Percentiles rank a stretch among this genome's conserved stretches.
Evolutionary conservation across 306 rosid genomes (phyloP).

Genomic region (Cicer judaicum): DNA sequence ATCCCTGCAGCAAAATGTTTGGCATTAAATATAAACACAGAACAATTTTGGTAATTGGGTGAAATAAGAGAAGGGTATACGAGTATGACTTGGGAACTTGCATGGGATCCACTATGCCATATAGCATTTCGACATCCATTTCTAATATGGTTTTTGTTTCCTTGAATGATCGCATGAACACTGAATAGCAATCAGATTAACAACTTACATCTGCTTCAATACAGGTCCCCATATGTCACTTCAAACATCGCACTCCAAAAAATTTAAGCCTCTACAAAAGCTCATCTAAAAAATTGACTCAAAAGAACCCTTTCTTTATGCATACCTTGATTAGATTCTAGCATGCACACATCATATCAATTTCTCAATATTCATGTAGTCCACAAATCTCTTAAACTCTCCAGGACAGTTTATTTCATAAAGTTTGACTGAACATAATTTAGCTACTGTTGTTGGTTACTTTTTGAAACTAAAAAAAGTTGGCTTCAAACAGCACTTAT

Average conservation of each 20-base stretch:
- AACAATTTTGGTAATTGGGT: not conserved
- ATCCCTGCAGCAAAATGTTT: not conserved
- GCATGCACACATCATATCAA: not conserved
- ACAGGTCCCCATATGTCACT: not conserved
- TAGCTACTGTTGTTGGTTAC: not conserved
- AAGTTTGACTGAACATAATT: not conserved
- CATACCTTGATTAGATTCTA: constrained; percentile 21
- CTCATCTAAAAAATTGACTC: constrained; percentile 2
- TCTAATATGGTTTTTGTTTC: constrained; percentile 3
- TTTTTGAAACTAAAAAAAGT: not conserved
- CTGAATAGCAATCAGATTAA: constrained; percentile 6
- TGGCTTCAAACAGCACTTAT: constrained; percentile 24
- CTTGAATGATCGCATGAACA: not conserved
- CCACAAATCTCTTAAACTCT: constrained; percentile 14
- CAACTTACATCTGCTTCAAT: not conserved
- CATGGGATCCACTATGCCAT: not conserved
- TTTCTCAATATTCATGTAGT: constrained; percentile 7
- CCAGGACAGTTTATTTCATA: not conserved
- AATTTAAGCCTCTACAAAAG: constrained; percentile 16
- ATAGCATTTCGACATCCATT: not conserved
- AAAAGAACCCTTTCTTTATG: not conserved
- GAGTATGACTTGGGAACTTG: not conserved
- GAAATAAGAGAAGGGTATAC: not conserved
- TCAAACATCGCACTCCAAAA: not conserved
- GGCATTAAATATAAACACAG: not conserved